Percentiles rank a stretch among this genome's conserved stretches.
These are phyloP conservation scores for Candida endomychidarum DNA, from an alignment of 805 yeast species.

Conservation along the genomic window DNA sequence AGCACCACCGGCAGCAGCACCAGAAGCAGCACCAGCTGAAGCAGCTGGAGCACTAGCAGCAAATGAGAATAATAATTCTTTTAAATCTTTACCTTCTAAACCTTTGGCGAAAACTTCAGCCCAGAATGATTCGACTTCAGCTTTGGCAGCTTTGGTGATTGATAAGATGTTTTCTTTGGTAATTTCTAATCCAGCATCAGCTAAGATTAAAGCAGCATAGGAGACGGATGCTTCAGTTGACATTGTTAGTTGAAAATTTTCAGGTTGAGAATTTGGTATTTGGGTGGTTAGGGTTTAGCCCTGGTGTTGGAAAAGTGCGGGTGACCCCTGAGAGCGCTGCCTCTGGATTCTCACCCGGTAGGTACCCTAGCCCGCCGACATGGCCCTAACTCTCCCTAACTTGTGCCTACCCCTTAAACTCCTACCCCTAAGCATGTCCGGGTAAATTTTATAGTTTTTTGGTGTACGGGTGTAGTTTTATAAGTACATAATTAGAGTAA, in stretches of 20 bases:
- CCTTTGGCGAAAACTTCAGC: constrained; percentile 89
- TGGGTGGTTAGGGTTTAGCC: constrained; percentile 5
- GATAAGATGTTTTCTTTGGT: constrained; percentile 80
- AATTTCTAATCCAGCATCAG: constrained; percentile 95
- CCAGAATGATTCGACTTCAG: constrained; percentile 79
- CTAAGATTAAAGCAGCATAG: constrained; percentile 97
- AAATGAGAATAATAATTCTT: constrained; percentile 63
- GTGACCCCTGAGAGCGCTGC: not conserved
- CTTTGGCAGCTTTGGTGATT: constrained; percentile 79
- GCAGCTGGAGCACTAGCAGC: constrained; percentile 51
- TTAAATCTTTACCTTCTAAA: constrained; percentile 77
- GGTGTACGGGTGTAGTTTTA: no score
- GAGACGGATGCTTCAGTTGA: constrained; percentile 90
- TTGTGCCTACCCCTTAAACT: no score
- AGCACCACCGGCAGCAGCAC: constrained; percentile 42
- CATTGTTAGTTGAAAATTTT: constrained; percentile 41
- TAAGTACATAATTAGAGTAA: no score
- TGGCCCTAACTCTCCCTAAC: no score
- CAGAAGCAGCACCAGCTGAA: constrained; percentile 32
- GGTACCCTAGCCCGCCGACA: no score
- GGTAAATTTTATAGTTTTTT: no score
- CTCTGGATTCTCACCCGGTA: no score
- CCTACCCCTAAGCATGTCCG: no score
- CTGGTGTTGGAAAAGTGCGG: not conserved
- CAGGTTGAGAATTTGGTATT: not conserved